Percentiles rank a stretch among this genome's conserved stretches.
Evolutionary conservation across 169 alveolate genomes (phyloP).

Genomic region (Plasmodium vivax): DNA sequence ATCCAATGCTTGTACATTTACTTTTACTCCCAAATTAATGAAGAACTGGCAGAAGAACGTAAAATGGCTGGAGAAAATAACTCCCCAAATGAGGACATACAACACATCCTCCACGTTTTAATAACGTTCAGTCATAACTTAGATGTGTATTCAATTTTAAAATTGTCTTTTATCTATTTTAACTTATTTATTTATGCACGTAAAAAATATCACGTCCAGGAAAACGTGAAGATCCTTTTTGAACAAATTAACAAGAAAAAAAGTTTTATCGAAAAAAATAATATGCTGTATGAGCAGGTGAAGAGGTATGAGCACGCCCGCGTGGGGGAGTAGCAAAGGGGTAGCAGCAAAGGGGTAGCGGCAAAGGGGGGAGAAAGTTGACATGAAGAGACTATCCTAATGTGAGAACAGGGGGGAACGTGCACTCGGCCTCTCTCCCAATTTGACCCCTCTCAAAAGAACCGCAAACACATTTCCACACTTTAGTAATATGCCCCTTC

Average conservation of each 20-base stretch:
- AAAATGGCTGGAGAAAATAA: background rate
- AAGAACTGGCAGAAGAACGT: slow-evolving; percentile 4
- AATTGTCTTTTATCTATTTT: slow-evolving; percentile 67
- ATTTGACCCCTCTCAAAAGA: background rate
- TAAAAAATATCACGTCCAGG: slow-evolving; percentile 32
- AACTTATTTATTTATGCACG: slow-evolving; percentile 15
- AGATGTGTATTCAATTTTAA: slow-evolving; percentile 59
- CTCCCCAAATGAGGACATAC: slow-evolving; percentile 2
- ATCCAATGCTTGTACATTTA: slow-evolving; percentile 61
- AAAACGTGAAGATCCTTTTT: slow-evolving; percentile 52
- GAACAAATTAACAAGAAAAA: slow-evolving; percentile 64
- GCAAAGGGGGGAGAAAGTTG: background rate
- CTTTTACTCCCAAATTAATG: slow-evolving; percentile 29
- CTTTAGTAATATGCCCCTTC: background rate
- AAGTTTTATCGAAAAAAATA: slow-evolving; percentile 53
- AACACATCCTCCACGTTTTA: slow-evolving; percentile 26
- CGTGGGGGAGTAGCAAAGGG: background rate
- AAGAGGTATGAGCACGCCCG: slow-evolving; percentile 13
- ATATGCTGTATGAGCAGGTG: slow-evolving; percentile 65
- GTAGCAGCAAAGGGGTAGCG: background rate
- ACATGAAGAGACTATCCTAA: background rate
- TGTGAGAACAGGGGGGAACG: background rate
- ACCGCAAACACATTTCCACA: background rate
- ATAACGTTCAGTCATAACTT: slow-evolving; percentile 61
- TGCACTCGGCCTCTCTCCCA: background rate